A percentile compares a stretch with the other conserved stretches of the same genome.
Conservation (phyloP, 2,329 filamentous ascomycete genomes). For the Aspergillus hiratsukae region DNA sequence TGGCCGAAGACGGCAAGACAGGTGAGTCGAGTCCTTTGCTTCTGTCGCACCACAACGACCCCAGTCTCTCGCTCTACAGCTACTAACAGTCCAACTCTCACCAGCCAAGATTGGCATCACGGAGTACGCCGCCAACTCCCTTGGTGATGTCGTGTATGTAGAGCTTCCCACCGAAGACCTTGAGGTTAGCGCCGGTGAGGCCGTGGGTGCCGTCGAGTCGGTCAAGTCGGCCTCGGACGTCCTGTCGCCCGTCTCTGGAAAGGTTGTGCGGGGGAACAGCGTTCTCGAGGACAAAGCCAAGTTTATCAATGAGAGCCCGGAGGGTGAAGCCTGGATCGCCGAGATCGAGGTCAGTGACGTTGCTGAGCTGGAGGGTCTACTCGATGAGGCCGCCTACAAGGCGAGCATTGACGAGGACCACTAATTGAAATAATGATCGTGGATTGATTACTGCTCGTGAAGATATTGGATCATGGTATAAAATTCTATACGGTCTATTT, state of each 20-base stretch:
- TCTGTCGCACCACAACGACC: not conserved
- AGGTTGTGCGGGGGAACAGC: constrained; percentile 68
- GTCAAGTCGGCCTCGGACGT: constrained; percentile 99
- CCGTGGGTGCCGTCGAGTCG: constrained; percentile 91
- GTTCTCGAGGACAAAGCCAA: constrained; percentile 78
- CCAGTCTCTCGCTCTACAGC: not conserved
- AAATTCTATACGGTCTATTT: constrained; percentile 1
- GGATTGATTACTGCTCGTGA: not conserved
- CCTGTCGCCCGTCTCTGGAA: constrained; percentile 78
- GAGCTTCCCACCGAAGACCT: constrained; percentile 75
- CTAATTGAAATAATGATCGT: constrained; percentile 7
- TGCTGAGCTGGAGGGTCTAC: constrained; percentile 68
- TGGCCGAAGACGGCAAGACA: constrained; percentile 74
- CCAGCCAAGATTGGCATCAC: constrained; percentile 77
- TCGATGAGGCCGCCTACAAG: constrained; percentile 75
- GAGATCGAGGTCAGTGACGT: constrained; percentile 73
- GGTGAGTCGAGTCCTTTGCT: constrained; percentile 42
- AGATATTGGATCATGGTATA: not conserved
- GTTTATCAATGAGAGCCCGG: constrained; percentile 83
- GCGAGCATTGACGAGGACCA: constrained; percentile 58
- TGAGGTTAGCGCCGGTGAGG: constrained; percentile 69
- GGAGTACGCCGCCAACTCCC: constrained; percentile 81
- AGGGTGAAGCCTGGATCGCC: constrained; percentile 89
- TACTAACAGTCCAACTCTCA: not conserved
- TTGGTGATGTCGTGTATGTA: constrained; percentile 96